These are phyloP conservation scores for Hanseniaspora occidentalis DNA, from an alignment of 805 yeast genomes.

Conservation along the genomic window DNA sequence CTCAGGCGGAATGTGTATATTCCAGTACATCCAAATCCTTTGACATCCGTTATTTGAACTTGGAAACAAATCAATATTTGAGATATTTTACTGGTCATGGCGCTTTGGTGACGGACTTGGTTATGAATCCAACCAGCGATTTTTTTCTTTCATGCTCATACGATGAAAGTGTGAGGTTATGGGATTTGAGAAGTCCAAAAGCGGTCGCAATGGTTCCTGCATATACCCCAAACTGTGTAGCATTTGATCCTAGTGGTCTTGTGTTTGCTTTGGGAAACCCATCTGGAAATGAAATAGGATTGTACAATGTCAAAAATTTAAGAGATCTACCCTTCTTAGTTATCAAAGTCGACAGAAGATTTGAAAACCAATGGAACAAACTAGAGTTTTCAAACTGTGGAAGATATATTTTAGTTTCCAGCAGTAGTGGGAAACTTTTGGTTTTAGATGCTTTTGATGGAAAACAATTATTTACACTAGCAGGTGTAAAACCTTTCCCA, in stretches of 20 bases:
- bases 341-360: constrained; percentile 26
- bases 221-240: constrained; percentile 42
- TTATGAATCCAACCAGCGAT: constrained; percentile 60
- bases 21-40: constrained; percentile 70
- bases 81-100: constrained; percentile 85
- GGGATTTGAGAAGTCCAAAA: constrained; percentile 70
- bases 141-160: constrained; percentile 52
- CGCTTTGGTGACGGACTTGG: constrained; percentile 58
- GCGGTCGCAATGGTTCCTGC: constrained; percentile 45
- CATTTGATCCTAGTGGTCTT: constrained; percentile 76
- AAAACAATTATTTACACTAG: constrained; percentile 30
- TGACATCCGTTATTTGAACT: constrained; percentile 60
- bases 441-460: constrained; percentile 65
- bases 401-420: constrained; percentile 44
- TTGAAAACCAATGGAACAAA: constrained; percentile 38
- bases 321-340: constrained; percentile 45
- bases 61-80: constrained; percentile 66
- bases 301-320: constrained; percentile 51
- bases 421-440: constrained; percentile 44
- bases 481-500: constrained; percentile 37
- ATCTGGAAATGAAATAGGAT: constrained; percentile 31
- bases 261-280: constrained; percentile 60
- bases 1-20: constrained; percentile 57
- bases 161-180: constrained; percentile 70
- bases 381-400: constrained; percentile 75